phyloP scores from a whole-genome alignment of 345 rosid genomes.

The Syzygium oleosum region DNA sequence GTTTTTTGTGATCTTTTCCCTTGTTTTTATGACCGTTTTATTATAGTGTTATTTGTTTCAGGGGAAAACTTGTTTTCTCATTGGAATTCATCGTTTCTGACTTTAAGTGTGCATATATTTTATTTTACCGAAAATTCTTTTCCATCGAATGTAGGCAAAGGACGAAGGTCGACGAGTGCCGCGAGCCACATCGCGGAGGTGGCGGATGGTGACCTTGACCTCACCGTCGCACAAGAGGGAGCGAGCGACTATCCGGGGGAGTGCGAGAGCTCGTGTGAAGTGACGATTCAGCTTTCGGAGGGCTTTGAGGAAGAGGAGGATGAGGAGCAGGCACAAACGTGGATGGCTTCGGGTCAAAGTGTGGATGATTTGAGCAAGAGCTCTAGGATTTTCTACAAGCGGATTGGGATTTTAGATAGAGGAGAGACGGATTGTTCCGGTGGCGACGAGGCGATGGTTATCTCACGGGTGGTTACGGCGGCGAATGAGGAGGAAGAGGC shows the following conservation, averaged over 20 bases:
- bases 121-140: too few species aligned
- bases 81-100: too few species aligned
- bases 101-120: too few species aligned
- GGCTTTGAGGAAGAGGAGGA: conserved; percentile 2
- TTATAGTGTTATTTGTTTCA: too few species aligned
- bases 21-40: too few species aligned
- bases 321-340: not conserved
- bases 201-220: conserved; percentile 56
- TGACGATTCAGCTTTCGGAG: not conserved
- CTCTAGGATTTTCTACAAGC: conserved; percentile 75
- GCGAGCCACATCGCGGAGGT: conserved; percentile 65
- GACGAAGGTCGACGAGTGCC: conserved; percentile 55
- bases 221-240: conserved; percentile 79
- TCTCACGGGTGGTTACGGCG: not conserved
- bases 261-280: conserved; percentile 24
- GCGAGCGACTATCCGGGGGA: conserved; percentile 43
- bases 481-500: conserved; percentile 15
- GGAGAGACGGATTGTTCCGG: conserved; percentile 25
- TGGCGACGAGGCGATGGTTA: not conserved
- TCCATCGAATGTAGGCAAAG: conserved; percentile 37
- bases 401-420: conserved; percentile 78
- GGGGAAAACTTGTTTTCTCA: too few species aligned
- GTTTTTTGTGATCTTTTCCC: too few species aligned
- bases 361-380: too few species aligned
- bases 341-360: conserved; percentile 29